These are phyloP conservation scores for Candida railenensis DNA, from an alignment of 805 yeast species.

Conservation along the genomic window DNA sequence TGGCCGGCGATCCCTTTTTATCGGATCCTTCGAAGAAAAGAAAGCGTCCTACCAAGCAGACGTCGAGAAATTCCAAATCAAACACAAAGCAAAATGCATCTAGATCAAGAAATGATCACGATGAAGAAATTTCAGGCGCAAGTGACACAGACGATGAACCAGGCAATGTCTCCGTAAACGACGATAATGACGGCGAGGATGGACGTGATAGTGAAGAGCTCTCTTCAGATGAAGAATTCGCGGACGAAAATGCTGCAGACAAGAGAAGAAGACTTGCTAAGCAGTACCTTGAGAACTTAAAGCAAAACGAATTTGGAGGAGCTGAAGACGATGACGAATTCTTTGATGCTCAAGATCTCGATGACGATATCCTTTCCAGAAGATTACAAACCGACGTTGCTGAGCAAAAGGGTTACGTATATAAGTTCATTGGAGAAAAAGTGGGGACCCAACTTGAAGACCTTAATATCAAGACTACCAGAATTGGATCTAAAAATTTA, in stretches of 20 bases:
- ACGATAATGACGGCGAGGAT: conserved; percentile 25
- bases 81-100: conserved; percentile 16
- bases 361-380: conserved; percentile 77
- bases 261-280: conserved; percentile 92
- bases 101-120: conserved; percentile 20
- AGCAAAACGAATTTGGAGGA: conserved; percentile 46
- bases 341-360: conserved; percentile 90
- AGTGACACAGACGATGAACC: conserved; percentile 46
- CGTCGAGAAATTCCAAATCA: conserved; percentile 12
- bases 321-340: conserved; percentile 34
- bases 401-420: conserved; percentile 81
- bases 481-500: conserved; percentile 61
- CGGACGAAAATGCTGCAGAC: conserved; percentile 82
- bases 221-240: conserved; percentile 71
- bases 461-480: conserved; percentile 35
- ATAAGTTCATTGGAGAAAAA: conserved; percentile 59
- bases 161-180: conserved; percentile 32
- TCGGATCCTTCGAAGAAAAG: conserved; percentile 58
- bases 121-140: conserved; percentile 55
- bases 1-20: conserved; percentile 64
- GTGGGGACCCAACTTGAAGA: conserved; percentile 41
- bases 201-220: conserved; percentile 38
- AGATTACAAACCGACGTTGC: conserved; percentile 87
- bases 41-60: conserved; percentile 30
- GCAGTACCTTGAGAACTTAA: conserved; percentile 80